phyloP scores from a whole-genome alignment of 2,329 filamentous ascomycete genomes.

The Hymenoscyphus fructigenus region DNA sequence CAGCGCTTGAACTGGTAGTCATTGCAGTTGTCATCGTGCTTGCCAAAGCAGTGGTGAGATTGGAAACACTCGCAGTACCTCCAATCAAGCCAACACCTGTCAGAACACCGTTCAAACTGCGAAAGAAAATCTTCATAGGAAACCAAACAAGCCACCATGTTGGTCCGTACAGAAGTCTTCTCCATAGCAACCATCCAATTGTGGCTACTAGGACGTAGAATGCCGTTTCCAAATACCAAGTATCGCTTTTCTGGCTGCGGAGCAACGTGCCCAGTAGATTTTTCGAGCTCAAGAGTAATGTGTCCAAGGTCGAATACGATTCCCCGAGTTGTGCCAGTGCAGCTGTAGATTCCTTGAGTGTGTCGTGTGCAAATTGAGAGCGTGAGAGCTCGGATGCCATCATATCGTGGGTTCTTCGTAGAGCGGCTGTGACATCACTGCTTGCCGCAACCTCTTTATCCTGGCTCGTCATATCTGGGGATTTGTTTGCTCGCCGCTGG shows the following conservation, averaged over 20 bases:
- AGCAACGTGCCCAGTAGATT: slow-evolving; percentile 77
- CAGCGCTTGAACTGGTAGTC: slow-evolving; percentile 12
- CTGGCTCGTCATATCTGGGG: slow-evolving; percentile 50
- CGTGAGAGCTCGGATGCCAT: slow-evolving; percentile 82
- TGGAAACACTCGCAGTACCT: slow-evolving; percentile 11
- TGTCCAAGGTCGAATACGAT: slow-evolving; percentile 76
- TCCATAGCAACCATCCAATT: slow-evolving; percentile 81
- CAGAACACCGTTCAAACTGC: slow-evolving; percentile 55
- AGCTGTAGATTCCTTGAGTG: slow-evolving; percentile 77
- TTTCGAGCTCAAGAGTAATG: slow-evolving; percentile 70
- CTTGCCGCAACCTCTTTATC: slow-evolving; percentile 74
- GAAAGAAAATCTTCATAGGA: slow-evolving; percentile 69
- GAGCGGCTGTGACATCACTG: slow-evolving; percentile 77
- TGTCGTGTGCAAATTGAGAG: slow-evolving; percentile 87
- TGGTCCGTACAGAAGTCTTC: slow-evolving; percentile 83
- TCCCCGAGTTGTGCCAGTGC: slow-evolving; percentile 80
- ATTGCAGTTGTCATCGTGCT: slow-evolving; percentile 23
- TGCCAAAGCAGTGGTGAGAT: slow-evolving; percentile 4
- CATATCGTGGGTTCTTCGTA: slow-evolving; percentile 82
- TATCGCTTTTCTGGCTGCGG: slow-evolving; percentile 90
- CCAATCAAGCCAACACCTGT: slow-evolving; percentile 46
- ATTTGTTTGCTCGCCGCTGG: slow-evolving; percentile 18
- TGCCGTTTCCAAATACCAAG: slow-evolving; percentile 92
- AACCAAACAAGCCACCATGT: slow-evolving; percentile 86
- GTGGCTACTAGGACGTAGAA: slow-evolving; percentile 80